Conservation (phyloP, 345 rosid species). For the Salix caprea region DNA sequence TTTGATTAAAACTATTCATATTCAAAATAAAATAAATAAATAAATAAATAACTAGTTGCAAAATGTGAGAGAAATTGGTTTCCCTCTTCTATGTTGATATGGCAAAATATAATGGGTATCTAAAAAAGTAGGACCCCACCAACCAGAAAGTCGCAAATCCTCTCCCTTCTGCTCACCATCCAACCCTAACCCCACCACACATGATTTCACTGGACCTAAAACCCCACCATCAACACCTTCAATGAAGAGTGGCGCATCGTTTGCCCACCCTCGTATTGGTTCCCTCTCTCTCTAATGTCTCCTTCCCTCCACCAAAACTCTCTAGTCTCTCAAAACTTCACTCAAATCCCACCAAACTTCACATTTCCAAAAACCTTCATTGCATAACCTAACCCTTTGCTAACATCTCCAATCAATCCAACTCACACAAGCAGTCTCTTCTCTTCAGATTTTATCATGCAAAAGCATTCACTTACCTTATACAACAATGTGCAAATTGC, state of each 20-base stretch:
- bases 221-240: background rate
- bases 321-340: conserved; percentile 1
- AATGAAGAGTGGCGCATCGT: background rate
- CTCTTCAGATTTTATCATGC: conserved; percentile 43
- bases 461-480: conserved; percentile 53
- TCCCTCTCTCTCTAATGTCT: conserved; percentile 41
- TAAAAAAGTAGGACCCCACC: too few species aligned
- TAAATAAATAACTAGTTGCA: too few species aligned
- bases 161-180: background rate
- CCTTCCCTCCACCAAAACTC: conserved; percentile 20
- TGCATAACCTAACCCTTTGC: conserved; percentile 42
- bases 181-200: background rate
- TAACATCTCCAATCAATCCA: conserved; percentile 32
- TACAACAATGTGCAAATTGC: conserved; percentile 38
- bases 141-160: background rate
- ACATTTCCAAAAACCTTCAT: conserved; percentile 15
- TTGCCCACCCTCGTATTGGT: conserved; percentile 25
- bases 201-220: background rate
- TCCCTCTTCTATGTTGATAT: too few species aligned
- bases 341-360: conserved; percentile 28
- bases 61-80: too few species aligned
- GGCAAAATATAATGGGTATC: too few species aligned
- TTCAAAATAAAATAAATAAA: too few species aligned
- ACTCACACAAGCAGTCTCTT: conserved; percentile 46
- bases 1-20: too few species aligned